Base-by-base conservation (phyloP, 805 yeast genomes). In the Kurtzmaniella cleridarum region DNA sequence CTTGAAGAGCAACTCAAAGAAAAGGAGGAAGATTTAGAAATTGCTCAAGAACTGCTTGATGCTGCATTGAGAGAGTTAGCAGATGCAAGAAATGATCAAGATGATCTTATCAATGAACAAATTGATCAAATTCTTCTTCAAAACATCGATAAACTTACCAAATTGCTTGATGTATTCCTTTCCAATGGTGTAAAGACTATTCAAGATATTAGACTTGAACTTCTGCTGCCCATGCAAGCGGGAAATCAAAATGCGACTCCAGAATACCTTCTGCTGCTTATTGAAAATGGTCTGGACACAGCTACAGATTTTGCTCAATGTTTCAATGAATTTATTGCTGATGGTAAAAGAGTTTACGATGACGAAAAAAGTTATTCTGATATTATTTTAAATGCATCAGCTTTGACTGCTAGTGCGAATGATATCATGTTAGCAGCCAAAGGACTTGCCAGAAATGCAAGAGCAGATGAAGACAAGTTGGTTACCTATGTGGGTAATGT, bases 221-320 rank as follows among this genome's bases (percentile, higher is more conserved):
- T 86, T 44, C 81, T 79, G 40, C 81, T 90, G 3, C 86, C 93
- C 24, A 76, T 83, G 77, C 87, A 84, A 59, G 86, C 88, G 3
- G 93, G 93, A 40, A 85, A 84, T 54, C 78, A 79, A 47, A 80
- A 79, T 55, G 72, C 93, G 2, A 76, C 91, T 0, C 85, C 91
- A 2, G 80, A 76, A 46, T 81, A 76, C 49, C 59, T 83, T 16
- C 64, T 81, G 27, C 80, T 91, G 0, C 65, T 85, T 30, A 66
- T 81, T 45, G 96, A 89, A 54, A 75, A 80, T 46, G 73, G 83
- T 14, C 76, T 87, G 0, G 75, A 79, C 30, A 65, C 76, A 12
- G 88, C 90, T 0, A 85, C 90, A 5, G 90, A 83, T 30, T 86
- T 89, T 59, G 84, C 95, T 4, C 76, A 80, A 18, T 77, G 81